Evolutionary conservation across 306 rosid genomes (phyloP).

Genomic region (Fragaria ananassa): DNA sequence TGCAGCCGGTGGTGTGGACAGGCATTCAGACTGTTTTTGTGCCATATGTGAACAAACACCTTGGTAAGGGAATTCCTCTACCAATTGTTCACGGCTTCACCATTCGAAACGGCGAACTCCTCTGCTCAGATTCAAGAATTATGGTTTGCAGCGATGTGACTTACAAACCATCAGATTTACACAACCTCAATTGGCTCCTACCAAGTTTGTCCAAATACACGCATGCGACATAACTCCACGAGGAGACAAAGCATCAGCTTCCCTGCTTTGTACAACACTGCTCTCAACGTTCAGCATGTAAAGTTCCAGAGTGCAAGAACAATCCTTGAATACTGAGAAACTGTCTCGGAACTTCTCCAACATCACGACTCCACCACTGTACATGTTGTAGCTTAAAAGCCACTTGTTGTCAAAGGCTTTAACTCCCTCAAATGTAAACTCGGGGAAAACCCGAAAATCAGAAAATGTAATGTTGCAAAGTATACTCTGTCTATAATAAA

Average conservation of each 20-base stretch:
- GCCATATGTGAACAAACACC: constrained; percentile 67
- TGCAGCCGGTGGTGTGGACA: constrained; percentile 78
- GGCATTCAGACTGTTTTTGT: constrained; percentile 62
- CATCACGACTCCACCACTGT: not conserved
- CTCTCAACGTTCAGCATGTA: not conserved
- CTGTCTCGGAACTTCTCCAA: not conserved
- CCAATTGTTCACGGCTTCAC: constrained; percentile 72
- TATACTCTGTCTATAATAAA: not conserved
- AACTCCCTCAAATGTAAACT: not conserved
- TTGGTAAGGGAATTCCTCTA: constrained; percentile 71
- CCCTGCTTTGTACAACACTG: constrained; percentile 17
- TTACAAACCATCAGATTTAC: constrained; percentile 33
- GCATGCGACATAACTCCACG: not conserved
- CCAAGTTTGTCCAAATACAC: constrained; percentile 4
- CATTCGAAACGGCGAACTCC: constrained; percentile 55
- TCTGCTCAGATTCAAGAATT: constrained; percentile 55
- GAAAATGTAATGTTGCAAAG: not conserved
- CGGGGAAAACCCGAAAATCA: not conserved
- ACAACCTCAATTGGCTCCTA: constrained; percentile 17
- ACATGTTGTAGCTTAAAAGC: not conserved
- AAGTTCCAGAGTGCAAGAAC: not conserved
- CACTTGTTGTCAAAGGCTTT: not conserved
- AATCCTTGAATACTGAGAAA: not conserved
- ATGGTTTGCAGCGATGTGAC: constrained; percentile 62
- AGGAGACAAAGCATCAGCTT: constrained; percentile 8